These are phyloP conservation scores for Torrubiella hemipterigena DNA, from an alignment of 2,329 filamentous ascomycete genomes.

Conservation along the genomic window DNA sequence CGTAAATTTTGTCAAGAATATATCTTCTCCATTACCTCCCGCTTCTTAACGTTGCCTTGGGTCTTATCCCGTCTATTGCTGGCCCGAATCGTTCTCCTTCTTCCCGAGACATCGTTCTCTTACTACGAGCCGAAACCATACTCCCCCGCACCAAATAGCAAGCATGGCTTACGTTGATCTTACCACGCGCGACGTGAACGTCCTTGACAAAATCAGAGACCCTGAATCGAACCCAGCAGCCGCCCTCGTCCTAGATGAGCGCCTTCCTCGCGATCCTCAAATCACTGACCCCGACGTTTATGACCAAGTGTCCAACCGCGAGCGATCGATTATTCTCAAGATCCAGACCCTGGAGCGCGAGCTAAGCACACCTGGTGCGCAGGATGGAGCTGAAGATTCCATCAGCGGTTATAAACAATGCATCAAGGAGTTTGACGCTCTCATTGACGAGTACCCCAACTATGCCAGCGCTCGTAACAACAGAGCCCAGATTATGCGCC, in stretches of 20 bases:
- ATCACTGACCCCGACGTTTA: conserved; percentile 39
- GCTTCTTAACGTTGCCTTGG: too few relatives aligned
- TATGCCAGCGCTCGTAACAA: conserved; percentile 70
- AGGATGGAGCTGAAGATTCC: conserved; percentile 22
- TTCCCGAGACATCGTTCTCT: not conserved
- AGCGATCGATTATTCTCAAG: conserved; percentile 39
- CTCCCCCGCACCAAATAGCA: conserved; percentile 1
- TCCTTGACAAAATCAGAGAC: conserved; percentile 56
- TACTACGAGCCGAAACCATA: too few relatives aligned
- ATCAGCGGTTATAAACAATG: conserved; percentile 33
- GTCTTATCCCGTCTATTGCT: too few relatives aligned
- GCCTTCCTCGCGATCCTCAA: conserved; percentile 44
- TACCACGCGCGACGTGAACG: conserved; percentile 45
- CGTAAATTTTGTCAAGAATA: too few relatives aligned
- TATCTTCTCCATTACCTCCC: too few relatives aligned
- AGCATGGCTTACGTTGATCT: conserved; percentile 37
- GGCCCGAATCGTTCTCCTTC: not conserved
- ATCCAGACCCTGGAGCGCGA: conserved; percentile 45
- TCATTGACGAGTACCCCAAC: conserved; percentile 45
- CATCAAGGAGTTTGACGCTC: conserved; percentile 35
- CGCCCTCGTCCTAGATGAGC: conserved; percentile 40
- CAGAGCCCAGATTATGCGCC: conserved; percentile 53
- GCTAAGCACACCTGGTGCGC: conserved; percentile 28
- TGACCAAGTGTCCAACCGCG: conserved; percentile 33
- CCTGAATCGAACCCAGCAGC: conserved; percentile 48